Evolutionary conservation across 495 filamentous ascomycete genomes (phyloP).

Genomic region (Terfezia boudieri): DNA sequence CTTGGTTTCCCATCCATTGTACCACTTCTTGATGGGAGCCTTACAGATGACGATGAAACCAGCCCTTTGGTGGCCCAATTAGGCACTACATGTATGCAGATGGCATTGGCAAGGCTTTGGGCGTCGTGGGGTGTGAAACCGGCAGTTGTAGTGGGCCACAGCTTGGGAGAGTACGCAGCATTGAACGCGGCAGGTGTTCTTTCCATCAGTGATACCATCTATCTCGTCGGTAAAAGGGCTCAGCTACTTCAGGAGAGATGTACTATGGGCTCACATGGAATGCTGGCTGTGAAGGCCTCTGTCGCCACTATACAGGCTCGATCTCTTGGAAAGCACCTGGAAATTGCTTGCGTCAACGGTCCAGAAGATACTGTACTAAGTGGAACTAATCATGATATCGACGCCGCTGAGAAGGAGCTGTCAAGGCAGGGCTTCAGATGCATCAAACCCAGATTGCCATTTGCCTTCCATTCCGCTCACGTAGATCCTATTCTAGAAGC

Average conservation of each 20-base stretch:
- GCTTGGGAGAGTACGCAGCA: slow-evolving; percentile 68
- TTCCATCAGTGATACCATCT: slow-evolving; percentile 55
- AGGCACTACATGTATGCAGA: slow-evolving; percentile 56
- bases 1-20: slow-evolving; percentile 52
- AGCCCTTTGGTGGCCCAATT: slow-evolving; percentile 61
- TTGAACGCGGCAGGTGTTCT: slow-evolving; percentile 61
- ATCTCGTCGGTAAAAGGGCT: slow-evolving; percentile 57
- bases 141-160: slow-evolving; percentile 63
- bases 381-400: slow-evolving; percentile 30
- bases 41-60: slow-evolving; percentile 32
- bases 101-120: slow-evolving; percentile 69
- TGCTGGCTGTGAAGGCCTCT: slow-evolving; percentile 34
- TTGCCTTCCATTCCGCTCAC: slow-evolving; percentile 63
- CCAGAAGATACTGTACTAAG: slow-evolving; percentile 38
- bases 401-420: slow-evolving; percentile 35
- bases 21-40: slow-evolving; percentile 41
- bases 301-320: slow-evolving; percentile 10
- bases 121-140: slow-evolving; percentile 54
- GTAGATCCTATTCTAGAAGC: slow-evolving; percentile 52
- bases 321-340: slow-evolving; percentile 7
- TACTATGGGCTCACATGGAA: slow-evolving; percentile 44
- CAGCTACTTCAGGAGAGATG: slow-evolving; percentile 52
- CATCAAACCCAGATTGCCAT: slow-evolving; percentile 48
- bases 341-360: slow-evolving; percentile 41
- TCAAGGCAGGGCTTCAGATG: slow-evolving; percentile 36